Percentiles rank a stretch among this genome's conserved stretches.
Evolutionary conservation across 306 rosid species (phyloP).

Genomic region (Lathyrus aphaca): DNA sequence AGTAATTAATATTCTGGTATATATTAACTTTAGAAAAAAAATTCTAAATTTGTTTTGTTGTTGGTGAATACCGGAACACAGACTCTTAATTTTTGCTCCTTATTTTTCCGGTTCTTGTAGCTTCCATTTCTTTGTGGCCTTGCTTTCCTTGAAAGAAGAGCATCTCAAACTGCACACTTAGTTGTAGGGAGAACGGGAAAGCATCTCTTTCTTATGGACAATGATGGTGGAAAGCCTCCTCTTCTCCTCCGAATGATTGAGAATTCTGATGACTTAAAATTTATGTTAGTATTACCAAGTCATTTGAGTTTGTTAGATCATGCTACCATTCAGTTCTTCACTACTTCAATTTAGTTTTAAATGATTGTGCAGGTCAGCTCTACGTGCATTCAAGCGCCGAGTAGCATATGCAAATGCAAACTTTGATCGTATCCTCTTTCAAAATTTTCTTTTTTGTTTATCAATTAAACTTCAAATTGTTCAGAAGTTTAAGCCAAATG

Average conservation of each 20-base stretch:
- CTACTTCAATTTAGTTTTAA: conserved; percentile 30
- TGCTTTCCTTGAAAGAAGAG: conserved; percentile 91
- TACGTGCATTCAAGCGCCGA: conserved; percentile 78
- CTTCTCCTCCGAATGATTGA: conserved; percentile 86
- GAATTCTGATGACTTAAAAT: conserved; percentile 78
- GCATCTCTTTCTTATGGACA: conserved; percentile 88
- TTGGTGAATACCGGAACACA: background rate
- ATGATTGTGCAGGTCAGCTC: conserved; percentile 71
- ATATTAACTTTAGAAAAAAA: background rate
- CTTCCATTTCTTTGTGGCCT: conserved; percentile 91
- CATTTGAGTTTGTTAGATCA: conserved; percentile 25
- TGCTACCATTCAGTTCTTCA: conserved; percentile 29
- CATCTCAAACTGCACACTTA: conserved; percentile 89
- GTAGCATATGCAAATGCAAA: conserved; percentile 97
- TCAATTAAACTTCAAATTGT: background rate
- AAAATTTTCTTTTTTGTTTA: conserved; percentile 13
- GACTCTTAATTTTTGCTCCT: conserved; percentile 19
- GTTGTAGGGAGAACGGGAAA: conserved; percentile 93
- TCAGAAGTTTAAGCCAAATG: conserved; percentile 16
- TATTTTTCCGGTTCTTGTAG: conserved; percentile 47
- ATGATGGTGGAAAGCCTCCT: conserved; percentile 73
- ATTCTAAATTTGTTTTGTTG: background rate
- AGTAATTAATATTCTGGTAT: background rate
- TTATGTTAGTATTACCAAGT: conserved; percentile 67
- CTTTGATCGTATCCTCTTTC: conserved; percentile 84